Base-by-base conservation (phyloP, 345 rosid species). In the Citrus unshiu region DNA sequence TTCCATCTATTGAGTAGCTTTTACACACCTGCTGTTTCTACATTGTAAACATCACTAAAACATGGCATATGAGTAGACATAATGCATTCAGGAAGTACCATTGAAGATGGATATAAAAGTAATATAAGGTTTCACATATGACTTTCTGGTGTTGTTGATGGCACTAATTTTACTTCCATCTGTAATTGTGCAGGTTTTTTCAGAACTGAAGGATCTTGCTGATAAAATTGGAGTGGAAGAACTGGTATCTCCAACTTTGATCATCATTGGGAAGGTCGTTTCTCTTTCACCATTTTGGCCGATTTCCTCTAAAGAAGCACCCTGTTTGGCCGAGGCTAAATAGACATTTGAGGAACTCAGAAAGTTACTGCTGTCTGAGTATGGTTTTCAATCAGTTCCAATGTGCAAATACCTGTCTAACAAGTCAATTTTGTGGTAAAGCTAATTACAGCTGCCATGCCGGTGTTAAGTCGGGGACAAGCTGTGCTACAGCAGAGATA, bases 251-350 rank as follows among this genome's bases (percentile, higher is more conserved):
- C 98, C 99, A 2, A 91, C 99, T 29, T 83, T 96, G 74, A 91
- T 96, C 65, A 76, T 94, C 69, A 94, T 94, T 19, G 98, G 98
- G 84, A 93, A 86, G 80, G 99, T 93, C 3, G 99, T 94, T 4
- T 87, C 90, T 37, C 95, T 93, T 56, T 94, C 98, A n/a, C 97
- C 98, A 27, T 87, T 88, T 62, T 96, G 98, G 94, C 90, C 90
- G 6, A 70, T 82, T 76, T 83, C 90, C 81, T 75, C 82, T 0
- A 84, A 69, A 54, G 83, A 87, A 79, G 85, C 84, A 0, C 67
- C 88, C 7, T 76, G 77, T 80, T 83, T 90, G 72, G 88, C 88
- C 5, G 84, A 87, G 81, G 83, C 82, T 46, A 72, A 12, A 30
- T 81, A 79, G 84, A 72, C 21, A 34, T 43, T 61, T 46, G 56